Conservation (phyloP, 768 basidiomycete species). For the Panaeolus papilionaceus region DNA sequence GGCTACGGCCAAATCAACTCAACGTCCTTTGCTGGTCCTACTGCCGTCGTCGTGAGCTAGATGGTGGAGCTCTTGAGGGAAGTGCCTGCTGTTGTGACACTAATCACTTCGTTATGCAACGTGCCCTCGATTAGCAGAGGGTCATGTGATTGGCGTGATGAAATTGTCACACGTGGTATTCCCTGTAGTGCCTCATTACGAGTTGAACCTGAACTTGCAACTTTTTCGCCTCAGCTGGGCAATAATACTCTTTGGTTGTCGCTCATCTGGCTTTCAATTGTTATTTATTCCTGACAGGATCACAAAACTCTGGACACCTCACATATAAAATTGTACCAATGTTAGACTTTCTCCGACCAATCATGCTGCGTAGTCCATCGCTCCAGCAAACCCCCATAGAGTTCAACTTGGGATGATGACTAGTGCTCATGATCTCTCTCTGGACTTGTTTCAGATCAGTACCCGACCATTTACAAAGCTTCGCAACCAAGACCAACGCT, state of each 20-base stretch:
- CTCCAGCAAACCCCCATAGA: slow-evolving; percentile 10
- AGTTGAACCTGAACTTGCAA: no score
- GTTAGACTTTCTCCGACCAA: slow-evolving; percentile 11
- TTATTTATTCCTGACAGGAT: neutral
- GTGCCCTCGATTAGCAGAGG: slow-evolving; percentile 24
- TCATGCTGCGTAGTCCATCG: neutral
- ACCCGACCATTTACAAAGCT: slow-evolving; percentile 5
- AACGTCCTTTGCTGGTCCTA: slow-evolving; percentile 24
- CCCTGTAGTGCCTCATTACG: neutral
- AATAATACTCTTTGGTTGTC: neutral
- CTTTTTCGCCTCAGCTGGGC: neutral
- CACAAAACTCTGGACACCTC: neutral
- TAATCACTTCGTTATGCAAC: slow-evolving; percentile 30
- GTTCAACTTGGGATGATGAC: neutral
- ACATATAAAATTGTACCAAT: neutral
- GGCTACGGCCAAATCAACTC: neutral
- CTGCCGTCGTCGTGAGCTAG: slow-evolving; percentile 26
- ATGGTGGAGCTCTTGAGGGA: slow-evolving; percentile 26
- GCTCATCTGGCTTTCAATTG: neutral
- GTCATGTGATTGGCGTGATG: slow-evolving; percentile 27
- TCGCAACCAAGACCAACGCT: slow-evolving; percentile 7
- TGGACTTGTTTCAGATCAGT: slow-evolving; percentile 10
- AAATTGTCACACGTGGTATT: slow-evolving; percentile 23
- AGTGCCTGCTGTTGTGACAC: slow-evolving; percentile 28
- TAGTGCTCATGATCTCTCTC: slow-evolving; percentile 17